These are phyloP conservation scores for Mortierella sp. DNA, from an alignment of 371 early-diverging fungal genomes.

Conservation along the genomic window DNA sequence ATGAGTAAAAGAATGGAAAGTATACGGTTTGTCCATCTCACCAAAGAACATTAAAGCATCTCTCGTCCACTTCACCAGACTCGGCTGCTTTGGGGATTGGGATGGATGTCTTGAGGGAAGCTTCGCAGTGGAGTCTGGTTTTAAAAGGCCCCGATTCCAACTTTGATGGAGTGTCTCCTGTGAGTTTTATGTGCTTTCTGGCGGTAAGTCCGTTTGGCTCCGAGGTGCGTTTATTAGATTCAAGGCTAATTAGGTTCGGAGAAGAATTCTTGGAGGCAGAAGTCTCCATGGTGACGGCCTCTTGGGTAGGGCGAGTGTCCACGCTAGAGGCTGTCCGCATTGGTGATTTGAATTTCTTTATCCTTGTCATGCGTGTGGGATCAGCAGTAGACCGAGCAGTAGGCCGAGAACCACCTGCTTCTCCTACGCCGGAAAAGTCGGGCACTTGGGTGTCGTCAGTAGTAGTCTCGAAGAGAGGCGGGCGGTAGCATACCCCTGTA, in stretches of 20 bases:
- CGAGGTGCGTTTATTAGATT: not conserved
- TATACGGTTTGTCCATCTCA: not conserved
- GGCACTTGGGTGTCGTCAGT: not conserved
- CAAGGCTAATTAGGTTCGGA: not conserved
- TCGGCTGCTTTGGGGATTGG: not conserved
- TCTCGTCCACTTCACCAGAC: constrained; percentile 7
- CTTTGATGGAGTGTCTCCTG: not conserved
- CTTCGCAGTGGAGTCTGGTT: not conserved
- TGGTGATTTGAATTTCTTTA: constrained; percentile 13
- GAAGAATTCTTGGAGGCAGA: not conserved
- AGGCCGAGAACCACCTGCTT: not conserved
- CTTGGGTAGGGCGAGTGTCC: not conserved
- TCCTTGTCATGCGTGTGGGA: not conserved
- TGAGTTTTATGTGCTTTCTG: not conserved
- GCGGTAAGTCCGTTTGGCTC: not conserved
- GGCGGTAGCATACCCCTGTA: not conserved
- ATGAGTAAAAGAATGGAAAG: not conserved
- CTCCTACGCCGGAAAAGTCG: not conserved
- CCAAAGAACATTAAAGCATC: constrained; percentile 45
- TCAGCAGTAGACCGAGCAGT: not conserved
- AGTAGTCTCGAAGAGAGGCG: not conserved
- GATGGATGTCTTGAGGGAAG: not conserved
- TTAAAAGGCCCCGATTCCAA: not conserved
- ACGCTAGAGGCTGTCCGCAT: not conserved
- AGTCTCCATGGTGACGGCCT: not conserved